phyloP scores from a whole-genome alignment of 2,329 filamentous ascomycete genomes.

The Aspergillus jensenii region DNA sequence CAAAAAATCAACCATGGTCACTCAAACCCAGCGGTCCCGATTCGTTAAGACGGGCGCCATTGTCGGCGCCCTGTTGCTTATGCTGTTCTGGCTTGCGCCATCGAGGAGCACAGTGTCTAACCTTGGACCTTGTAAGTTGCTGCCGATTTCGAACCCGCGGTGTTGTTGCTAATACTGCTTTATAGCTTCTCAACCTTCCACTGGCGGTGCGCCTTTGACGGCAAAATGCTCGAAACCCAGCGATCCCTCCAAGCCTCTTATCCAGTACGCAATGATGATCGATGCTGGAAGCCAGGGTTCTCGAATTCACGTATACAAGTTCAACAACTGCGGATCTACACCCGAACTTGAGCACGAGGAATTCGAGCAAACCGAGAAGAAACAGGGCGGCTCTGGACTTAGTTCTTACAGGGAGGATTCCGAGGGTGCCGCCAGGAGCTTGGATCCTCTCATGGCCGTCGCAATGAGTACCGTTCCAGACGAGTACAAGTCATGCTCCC shows the following conservation, averaged over 20 bases:
- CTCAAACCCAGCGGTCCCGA: conserved; percentile 60
- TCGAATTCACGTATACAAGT: conserved; percentile 96
- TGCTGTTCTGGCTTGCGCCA: conserved; percentile 56
- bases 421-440: conserved; percentile 80
- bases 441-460: conserved; percentile 83
- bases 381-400: conserved; percentile 72
- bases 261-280: conserved; percentile 98
- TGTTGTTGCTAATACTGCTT: conserved; percentile 4
- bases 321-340: conserved; percentile 97
- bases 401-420: conserved; percentile 87
- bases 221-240: conserved; percentile 78
- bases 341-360: conserved; percentile 90
- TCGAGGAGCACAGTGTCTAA: conserved; percentile 30
- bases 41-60: conserved; percentile 64
- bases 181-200: conserved; percentile 27
- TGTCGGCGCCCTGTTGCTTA: conserved; percentile 56
- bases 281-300: conserved; percentile 97
- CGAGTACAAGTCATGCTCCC: conserved; percentile 85
- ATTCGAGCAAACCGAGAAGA: conserved; percentile 91
- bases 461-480: conserved; percentile 84
- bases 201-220: conserved; percentile 53
- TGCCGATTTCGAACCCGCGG: neutral
- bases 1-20: conserved; percentile 52
- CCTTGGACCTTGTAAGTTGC: conserved; percentile 26
- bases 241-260: conserved; percentile 85